Conservation (phyloP, 208 protist genomes). For the Acanthamoeba quina region DNA sequence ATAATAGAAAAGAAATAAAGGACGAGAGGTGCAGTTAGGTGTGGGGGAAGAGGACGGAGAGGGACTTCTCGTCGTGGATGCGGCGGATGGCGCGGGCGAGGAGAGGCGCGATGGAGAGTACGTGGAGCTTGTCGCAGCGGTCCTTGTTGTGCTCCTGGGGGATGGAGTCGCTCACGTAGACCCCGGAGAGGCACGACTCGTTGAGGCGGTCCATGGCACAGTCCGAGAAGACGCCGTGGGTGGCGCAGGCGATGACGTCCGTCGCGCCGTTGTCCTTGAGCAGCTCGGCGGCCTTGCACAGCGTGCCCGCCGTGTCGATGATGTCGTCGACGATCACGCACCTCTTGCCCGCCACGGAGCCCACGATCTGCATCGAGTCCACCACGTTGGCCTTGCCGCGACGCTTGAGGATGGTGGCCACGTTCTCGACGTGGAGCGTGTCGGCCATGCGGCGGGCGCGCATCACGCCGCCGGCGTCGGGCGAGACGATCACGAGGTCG, state of each 20-base stretch:
- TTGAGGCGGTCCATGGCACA: slow-evolving; percentile 93
- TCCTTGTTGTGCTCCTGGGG: slow-evolving; percentile 92
- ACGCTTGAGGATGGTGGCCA: slow-evolving; percentile 92
- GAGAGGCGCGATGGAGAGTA: slow-evolving; percentile 93
- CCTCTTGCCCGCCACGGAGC: slow-evolving; percentile 94
- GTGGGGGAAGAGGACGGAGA: slow-evolving; percentile 68
- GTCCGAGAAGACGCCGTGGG: slow-evolving; percentile 95
- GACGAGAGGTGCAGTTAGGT: background rate
- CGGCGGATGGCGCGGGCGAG: slow-evolving; percentile 93
- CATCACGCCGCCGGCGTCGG: slow-evolving; percentile 96
- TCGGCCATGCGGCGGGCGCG: slow-evolving; percentile 94
- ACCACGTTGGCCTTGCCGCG: slow-evolving; percentile 32
- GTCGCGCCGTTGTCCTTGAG: slow-evolving; percentile 94
- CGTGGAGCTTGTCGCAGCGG: slow-evolving; percentile 91
- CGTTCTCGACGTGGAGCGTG: slow-evolving; percentile 91
- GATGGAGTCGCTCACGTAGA: slow-evolving; percentile 96
- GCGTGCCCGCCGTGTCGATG: slow-evolving; percentile 96
- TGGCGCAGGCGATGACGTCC: slow-evolving; percentile 94
- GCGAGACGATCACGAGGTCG: slow-evolving; percentile 94
- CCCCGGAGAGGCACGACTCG: slow-evolving; percentile 91
- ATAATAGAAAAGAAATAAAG: no score
- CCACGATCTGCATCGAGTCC: slow-evolving; percentile 90
- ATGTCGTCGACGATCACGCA: slow-evolving; percentile 97
- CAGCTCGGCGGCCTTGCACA: slow-evolving; percentile 94
- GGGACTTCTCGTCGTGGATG: slow-evolving; percentile 85